These are phyloP conservation scores for Plantago ovata DNA, from an alignment of 257 asterid genomes.

Conservation along the genomic window DNA sequence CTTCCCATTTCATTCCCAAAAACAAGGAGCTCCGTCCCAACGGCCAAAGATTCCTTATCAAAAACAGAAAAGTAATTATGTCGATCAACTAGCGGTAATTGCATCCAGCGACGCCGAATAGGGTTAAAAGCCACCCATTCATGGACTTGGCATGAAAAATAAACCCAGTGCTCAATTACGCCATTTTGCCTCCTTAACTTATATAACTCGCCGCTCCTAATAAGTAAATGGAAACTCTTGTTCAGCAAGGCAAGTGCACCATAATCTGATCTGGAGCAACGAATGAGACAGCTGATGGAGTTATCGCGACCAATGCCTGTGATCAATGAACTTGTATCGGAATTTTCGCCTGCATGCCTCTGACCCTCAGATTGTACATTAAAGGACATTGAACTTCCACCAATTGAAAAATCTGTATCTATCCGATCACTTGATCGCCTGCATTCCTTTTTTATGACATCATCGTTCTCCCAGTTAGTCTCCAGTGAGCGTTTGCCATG, in stretches of 20 bases:
- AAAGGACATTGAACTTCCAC: constrained; percentile 25
- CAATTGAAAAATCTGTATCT: constrained; percentile 35
- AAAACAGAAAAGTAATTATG: constrained; percentile 66
- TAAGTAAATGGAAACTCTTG: constrained; percentile 59
- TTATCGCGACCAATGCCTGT: constrained; percentile 73
- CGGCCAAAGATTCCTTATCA: constrained; percentile 92
- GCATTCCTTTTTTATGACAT: constrained; percentile 24
- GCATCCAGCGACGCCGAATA: constrained; percentile 81
- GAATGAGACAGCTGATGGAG: constrained; percentile 70
- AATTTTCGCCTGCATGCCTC: constrained; percentile 35
- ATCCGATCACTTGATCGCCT: constrained; percentile 30
- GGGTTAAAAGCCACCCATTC: constrained; percentile 99
- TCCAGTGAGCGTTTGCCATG: constrained; percentile 46
- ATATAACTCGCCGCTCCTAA: constrained; percentile 71
- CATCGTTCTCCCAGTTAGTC: constrained; percentile 38
- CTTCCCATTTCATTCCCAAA: constrained; percentile 70
- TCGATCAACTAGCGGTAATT: constrained; percentile 64
- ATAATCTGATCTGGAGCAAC: constrained; percentile 79
- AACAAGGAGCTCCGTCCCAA: constrained; percentile 93
- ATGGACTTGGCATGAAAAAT: constrained; percentile 83
- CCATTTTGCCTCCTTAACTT: constrained; percentile 51
- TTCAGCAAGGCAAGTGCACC: constrained; percentile 73
- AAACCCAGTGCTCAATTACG: constrained; percentile 92
- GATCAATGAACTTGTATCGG: constrained; percentile 65
- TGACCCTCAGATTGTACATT: constrained; percentile 26